Percentiles rank a stretch among this genome's conserved stretches.
These are phyloP conservation scores for Spencermartinsiella europaea DNA, from an alignment of 805 yeast genomes.

Conservation along the genomic window DNA sequence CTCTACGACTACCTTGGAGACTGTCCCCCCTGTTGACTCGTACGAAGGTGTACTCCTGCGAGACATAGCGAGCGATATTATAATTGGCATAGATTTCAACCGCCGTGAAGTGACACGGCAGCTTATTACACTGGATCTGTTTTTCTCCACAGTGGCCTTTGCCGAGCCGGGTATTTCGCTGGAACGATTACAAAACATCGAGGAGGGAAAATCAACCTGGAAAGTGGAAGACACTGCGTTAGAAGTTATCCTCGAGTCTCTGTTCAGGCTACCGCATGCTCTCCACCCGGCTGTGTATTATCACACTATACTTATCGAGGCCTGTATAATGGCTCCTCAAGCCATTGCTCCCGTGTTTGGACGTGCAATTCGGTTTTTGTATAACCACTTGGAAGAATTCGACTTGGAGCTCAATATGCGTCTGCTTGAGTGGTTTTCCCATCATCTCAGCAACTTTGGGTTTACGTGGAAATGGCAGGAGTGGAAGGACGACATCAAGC, in stretches of 20 bases:
- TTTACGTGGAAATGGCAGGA: slow-evolving; percentile 98
- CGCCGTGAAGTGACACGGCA: slow-evolving; percentile 83
- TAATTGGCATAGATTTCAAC: slow-evolving; percentile 81
- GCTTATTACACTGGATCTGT: slow-evolving; percentile 65
- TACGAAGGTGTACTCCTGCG: slow-evolving; percentile 60
- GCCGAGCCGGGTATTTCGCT: slow-evolving; percentile 71
- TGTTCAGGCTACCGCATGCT: slow-evolving; percentile 67
- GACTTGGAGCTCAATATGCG: slow-evolving; percentile 74
- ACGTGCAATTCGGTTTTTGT: slow-evolving; percentile 80
- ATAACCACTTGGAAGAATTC: slow-evolving; percentile 55
- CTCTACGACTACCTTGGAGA: slow-evolving; percentile 47
- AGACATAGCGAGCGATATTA: slow-evolving; percentile 69
- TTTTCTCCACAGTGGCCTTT: slow-evolving; percentile 61
- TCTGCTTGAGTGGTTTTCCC: slow-evolving; percentile 84
- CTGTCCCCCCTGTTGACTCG: slow-evolving; percentile 52
- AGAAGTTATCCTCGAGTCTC: slow-evolving; percentile 72
- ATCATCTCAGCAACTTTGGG: slow-evolving; percentile 88
- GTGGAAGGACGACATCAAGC: slow-evolving; percentile 56
- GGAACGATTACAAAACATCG: slow-evolving; percentile 50
- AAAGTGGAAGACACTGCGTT: slow-evolving; percentile 87
- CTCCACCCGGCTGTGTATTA: slow-evolving; percentile 71
- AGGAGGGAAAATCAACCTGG: slow-evolving; percentile 56
- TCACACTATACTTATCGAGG: slow-evolving; percentile 77
- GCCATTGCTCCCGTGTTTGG: slow-evolving; percentile 95
- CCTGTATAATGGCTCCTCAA: slow-evolving; percentile 74